Base-by-base conservation (phyloP, 768 basidiomycete species). In the Pisolithus marmoratus region DNA sequence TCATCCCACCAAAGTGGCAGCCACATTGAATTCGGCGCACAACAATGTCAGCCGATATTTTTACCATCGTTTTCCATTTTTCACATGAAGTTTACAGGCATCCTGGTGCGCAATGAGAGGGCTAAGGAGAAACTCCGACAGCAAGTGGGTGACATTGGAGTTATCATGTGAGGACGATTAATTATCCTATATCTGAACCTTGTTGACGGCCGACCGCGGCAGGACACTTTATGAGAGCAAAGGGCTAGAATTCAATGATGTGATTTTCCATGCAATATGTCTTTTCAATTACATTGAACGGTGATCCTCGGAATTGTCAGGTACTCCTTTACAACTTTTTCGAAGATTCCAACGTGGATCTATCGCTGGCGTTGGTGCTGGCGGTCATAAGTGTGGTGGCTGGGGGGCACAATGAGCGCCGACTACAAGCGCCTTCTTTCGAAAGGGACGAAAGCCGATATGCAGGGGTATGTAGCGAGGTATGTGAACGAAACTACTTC, bases 261-360 rank as follows among this genome's bases (percentile, higher is more conserved):
- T 46, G 46, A 46, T 50, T 44, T 9, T 24, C 7, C 27, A 29
- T 8, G 6, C 27, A 8, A 8, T 29, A 29, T 11, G 3, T 29
- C 29, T 24, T 43, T 23, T 23, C 24, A 11, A 23, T 3, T 20
- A 24, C 22, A 27, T 4, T n/a, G 19, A 5, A 22, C 26, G 4
- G 42, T 29, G n/a, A 24, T 14, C 26, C 22, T 5, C 24, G 15
- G 5, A 5, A 45, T 8, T 19, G 8, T 8, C 27, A 88, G 85
- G 86, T 90, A 3, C 70, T 90, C 4, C 59, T 90, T 8, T 88
- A 83, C 58, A 81, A 90, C 54, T 88, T 88, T 65, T 90, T 90
- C 58, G 74, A 79, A 23, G 83, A 86, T 55, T 89, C 87, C 0
- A 57, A 60, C 0, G 65, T 77, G 2, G 75, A 75, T 40, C 51